Percentiles rank a stretch among this genome's conserved stretches.
phyloP scores from a whole-genome alignment of 2,329 filamentous ascomycete species.

The Penicillium sp. region DNA sequence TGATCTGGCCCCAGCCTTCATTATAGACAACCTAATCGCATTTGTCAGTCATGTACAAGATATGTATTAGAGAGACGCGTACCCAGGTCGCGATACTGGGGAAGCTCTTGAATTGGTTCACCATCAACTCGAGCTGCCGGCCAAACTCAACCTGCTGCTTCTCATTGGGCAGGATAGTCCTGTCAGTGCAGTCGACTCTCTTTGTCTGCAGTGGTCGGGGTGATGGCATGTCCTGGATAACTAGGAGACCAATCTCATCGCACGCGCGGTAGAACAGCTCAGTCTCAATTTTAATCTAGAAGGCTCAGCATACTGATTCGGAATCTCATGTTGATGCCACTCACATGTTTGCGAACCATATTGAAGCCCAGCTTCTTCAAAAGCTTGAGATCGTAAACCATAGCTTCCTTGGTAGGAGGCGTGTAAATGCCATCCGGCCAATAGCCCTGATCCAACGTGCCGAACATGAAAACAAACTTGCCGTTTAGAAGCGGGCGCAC shows the following conservation, averaged over 20 bases:
- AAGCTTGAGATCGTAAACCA: slow-evolving; percentile 59
- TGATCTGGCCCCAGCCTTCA: slow-evolving; percentile 63
- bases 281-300: slow-evolving; percentile 59
- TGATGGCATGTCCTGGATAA: slow-evolving; percentile 69
- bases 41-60: neutral
- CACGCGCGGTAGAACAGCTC: slow-evolving; percentile 63
- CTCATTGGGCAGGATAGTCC: slow-evolving; percentile 33
- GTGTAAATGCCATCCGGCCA: slow-evolving; percentile 66
- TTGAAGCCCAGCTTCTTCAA: slow-evolving; percentile 64
- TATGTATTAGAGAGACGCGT: slow-evolving; percentile 11
- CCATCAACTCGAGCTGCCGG: slow-evolving; percentile 56
- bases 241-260: slow-evolving; percentile 58
- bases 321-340: no score
- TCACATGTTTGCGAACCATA: slow-evolving; percentile 63
- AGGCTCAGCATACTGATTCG: neutral
- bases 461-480: slow-evolving; percentile 62
- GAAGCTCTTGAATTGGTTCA: slow-evolving; percentile 59
- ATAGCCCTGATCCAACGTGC: slow-evolving; percentile 64
- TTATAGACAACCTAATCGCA: slow-evolving; percentile 59
- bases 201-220: slow-evolving; percentile 42
- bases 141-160: slow-evolving; percentile 59
- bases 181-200: slow-evolving; percentile 13
- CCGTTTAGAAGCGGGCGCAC: slow-evolving; percentile 61
- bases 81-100: slow-evolving; percentile 62
- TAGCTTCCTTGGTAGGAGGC: slow-evolving; percentile 60